These are phyloP conservation scores for Garcia nutans DNA, from an alignment of 345 rosid genomes.

Conservation along the genomic window DNA sequence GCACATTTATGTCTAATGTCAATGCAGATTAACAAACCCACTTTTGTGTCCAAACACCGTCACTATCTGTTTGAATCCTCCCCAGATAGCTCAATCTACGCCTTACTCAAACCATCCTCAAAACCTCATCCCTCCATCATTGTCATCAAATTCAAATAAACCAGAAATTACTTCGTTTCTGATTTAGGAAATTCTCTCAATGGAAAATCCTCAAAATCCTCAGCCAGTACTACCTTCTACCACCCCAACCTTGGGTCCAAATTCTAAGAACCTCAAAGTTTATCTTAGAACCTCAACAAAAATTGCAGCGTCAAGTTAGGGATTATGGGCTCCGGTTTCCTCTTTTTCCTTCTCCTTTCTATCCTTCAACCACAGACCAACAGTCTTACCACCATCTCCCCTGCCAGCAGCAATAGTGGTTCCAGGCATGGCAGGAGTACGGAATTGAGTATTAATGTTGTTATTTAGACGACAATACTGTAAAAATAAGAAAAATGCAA, in stretches of 20 bases:
- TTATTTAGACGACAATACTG: conserved; percentile 63
- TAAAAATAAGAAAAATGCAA: conserved; percentile 9
- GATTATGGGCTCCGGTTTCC: conserved; percentile 73
- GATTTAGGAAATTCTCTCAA: no score
- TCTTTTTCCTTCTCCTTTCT: conserved; percentile 86
- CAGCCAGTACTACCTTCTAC: no score
- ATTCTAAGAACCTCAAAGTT: conserved; percentile 19
- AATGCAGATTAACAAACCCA: no score
- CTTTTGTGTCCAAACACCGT: no score
- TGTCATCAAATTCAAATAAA: no score
- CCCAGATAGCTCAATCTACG: no score
- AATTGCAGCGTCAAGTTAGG: conserved; percentile 76
- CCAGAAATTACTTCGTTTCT: no score
- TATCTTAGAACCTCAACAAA: conserved; percentile 39
- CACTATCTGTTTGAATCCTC: no score
- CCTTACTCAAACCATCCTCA: no score
- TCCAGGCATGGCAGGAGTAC: conserved; percentile 24
- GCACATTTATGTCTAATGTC: background rate
- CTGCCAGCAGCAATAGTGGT: conserved; percentile 28
- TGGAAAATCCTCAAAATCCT: no score
- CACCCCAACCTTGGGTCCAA: no score
- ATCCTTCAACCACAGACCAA: conserved; percentile 83
- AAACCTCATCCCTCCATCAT: no score
- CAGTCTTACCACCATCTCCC: conserved; percentile 60
- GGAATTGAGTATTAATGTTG: conserved; percentile 39